Percentiles rank a stretch among this genome's conserved stretches.
Evolutionary conservation across 2,329 filamentous ascomycete genomes (phyloP).

Genomic region (Neophaeococcomyces aloes): DNA sequence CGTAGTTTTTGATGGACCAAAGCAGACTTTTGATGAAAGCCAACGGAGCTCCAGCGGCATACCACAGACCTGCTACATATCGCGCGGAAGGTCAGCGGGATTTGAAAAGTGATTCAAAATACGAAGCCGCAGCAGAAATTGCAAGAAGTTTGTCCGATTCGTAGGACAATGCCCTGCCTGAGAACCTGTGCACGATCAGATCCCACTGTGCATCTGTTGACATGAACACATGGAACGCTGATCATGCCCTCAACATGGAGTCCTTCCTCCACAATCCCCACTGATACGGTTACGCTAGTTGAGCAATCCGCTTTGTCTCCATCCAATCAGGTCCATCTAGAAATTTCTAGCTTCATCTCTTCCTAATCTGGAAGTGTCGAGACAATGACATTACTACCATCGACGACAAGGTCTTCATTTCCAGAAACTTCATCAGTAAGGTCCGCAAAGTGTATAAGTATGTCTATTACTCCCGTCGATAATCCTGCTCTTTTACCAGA

Average conservation of each 20-base stretch:
- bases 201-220: too few species aligned
- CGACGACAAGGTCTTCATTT: background rate
- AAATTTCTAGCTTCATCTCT: background rate
- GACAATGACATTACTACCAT: background rate
- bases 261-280: background rate
- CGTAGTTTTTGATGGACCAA: too few species aligned
- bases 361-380: background rate
- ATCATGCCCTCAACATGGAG: background rate
- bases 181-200: too few species aligned
- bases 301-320: background rate
- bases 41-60: too few species aligned
- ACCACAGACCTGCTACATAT: too few species aligned
- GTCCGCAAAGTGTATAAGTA: slow-evolving; percentile 9
- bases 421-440: slow-evolving; percentile 11
- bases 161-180: too few species aligned
- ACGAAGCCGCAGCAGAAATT: too few species aligned
- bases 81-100: too few species aligned
- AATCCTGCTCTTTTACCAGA: slow-evolving; percentile 4
- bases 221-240: background rate
- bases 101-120: too few species aligned
- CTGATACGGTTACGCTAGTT: background rate
- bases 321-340: background rate
- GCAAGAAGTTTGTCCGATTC: too few species aligned
- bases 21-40: too few species aligned
- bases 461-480: background rate